Conservation (phyloP, 208 protist species). For the Herpetomonas tarakana region DNA sequence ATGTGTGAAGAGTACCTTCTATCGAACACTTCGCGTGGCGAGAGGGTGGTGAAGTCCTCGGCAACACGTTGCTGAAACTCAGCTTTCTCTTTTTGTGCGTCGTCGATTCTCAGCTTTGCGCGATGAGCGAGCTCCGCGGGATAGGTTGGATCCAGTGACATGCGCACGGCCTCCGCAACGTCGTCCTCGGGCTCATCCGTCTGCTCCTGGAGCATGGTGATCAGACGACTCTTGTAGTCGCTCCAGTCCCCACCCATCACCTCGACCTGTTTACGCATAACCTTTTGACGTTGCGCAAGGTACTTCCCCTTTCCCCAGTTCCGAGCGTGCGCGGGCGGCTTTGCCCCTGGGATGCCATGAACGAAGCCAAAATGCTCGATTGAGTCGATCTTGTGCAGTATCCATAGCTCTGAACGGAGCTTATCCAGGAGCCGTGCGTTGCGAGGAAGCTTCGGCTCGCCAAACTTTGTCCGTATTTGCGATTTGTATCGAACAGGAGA, state of each 20-base stretch:
- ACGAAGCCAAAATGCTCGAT: conserved; percentile 75
- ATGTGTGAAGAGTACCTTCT: conserved; percentile 9
- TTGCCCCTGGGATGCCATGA: conserved; percentile 83
- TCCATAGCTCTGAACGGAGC: conserved; percentile 82
- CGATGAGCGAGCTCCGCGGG: conserved; percentile 54
- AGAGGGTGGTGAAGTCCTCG: conserved; percentile 28
- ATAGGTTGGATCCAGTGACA: conserved; percentile 84
- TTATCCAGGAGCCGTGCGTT: conserved; percentile 26
- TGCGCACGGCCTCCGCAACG: conserved; percentile 70
- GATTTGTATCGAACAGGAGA: conserved; percentile 44
- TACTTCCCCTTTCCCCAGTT: conserved; percentile 16
- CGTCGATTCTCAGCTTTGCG: conserved; percentile 39
- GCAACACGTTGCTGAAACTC: conserved; percentile 61
- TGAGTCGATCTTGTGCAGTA: conserved; percentile 77
- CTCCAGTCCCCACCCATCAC: conserved; percentile 81
- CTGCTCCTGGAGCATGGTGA: conserved; percentile 74
- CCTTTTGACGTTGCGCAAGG: conserved; percentile 23
- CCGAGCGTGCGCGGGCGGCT: conserved; percentile 45
- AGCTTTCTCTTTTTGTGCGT: conserved; percentile 24
- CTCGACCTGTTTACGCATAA: conserved; percentile 55
- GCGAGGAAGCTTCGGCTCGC: conserved; percentile 13
- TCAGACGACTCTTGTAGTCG: conserved; percentile 74
- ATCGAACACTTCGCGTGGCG: conserved; percentile 70
- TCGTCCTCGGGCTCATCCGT: conserved; percentile 77
- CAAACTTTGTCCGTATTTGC: conserved; percentile 22